Base-by-base conservation (phyloP, 306 rosid species). In the Begonia masoniana region DNA sequence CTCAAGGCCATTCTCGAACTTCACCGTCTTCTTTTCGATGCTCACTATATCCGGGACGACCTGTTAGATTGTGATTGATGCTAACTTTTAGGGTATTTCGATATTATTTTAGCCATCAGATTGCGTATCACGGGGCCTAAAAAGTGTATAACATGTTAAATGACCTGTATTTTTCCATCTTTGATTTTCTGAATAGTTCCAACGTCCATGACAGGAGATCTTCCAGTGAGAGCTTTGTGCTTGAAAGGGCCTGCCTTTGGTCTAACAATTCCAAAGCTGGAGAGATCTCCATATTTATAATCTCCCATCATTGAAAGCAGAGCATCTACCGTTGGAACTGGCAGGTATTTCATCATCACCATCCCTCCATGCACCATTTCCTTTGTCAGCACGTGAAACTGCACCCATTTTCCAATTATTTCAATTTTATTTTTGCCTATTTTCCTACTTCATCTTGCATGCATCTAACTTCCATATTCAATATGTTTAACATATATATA, bases 381-480 rank as follows among this genome's bases (percentile, higher is more conserved):
- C 60, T 62, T 79, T 7, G 55, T 69, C 23, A 76, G 15, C 7
- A 83, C 71, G 47, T 83, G 87, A 26, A 71, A 15, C 93, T 79
- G 46, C 51, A 56, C 55, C 7, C 39, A 48, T 10, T 26, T 26
- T 26, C 35, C 19, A 17, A 17, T 17, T 17, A 17, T 17, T 17
- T 17, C 19, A 17, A 17, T 17, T 17, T 17, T 17, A 17, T 17
- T 17, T 17, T 17, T 17, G 19, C 19, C 19, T 17, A 17, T 17
- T 17, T 17, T 17, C 19, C 19, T 17, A 17, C 19, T 17, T 17
- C 19, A 17, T 17, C 19, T 17, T 17, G 19, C 19, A 17, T 17
- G 19, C 19, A 17, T 17, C 19, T 17, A 17, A 17, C 19, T 17
- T 17, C 19, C 19, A 17, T 17, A 17, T 17, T 17, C 19, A 17